Evolutionary conservation across 2,329 filamentous ascomycete genomes (phyloP).

Genomic region (Leptographium wingfieldii): DNA sequence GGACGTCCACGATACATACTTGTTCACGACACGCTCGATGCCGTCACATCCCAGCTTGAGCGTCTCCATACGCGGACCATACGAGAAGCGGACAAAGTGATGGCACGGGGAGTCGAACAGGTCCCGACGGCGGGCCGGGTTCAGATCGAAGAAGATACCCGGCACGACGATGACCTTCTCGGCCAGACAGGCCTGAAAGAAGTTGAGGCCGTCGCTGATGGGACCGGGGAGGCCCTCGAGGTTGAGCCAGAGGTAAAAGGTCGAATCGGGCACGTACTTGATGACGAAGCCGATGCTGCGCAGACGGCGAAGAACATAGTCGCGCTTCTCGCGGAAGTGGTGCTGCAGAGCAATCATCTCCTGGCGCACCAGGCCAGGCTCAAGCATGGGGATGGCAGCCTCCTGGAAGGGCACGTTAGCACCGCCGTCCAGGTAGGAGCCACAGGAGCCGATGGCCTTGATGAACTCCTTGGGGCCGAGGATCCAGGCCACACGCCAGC

Average conservation of each 20-base stretch:
- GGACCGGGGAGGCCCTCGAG: conserved; percentile 58
- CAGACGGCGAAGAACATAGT: conserved; percentile 74
- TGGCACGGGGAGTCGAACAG: conserved; percentile 92
- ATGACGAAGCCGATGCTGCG: conserved; percentile 78
- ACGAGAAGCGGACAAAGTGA: conserved; percentile 76
- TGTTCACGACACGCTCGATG: conserved; percentile 69
- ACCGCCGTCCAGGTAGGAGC: conserved; percentile 87
- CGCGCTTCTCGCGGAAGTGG: conserved; percentile 86
- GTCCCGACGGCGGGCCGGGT: conserved; percentile 78
- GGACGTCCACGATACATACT: conserved; percentile 31
- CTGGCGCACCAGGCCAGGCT: conserved; percentile 61
- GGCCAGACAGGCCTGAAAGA: conserved; percentile 85
- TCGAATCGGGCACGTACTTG: conserved; percentile 74
- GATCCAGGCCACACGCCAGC: conserved; percentile 96
- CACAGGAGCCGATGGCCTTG: conserved; percentile 81
- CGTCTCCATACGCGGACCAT: conserved; percentile 70
- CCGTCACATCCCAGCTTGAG: conserved; percentile 70
- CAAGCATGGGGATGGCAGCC: conserved; percentile 85
- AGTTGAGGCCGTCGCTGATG: conserved; percentile 88
- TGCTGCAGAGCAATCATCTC: conserved; percentile 85
- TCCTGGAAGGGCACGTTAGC: conserved; percentile 94
- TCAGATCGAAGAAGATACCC: conserved; percentile 95
- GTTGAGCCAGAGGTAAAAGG: conserved; percentile 78
- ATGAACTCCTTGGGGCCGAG: conserved; percentile 94
- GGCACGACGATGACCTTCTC: conserved; percentile 96